These are phyloP conservation scores for Lachancea nothofagi DNA, from an alignment of 805 yeast genomes.

Conservation along the genomic window DNA sequence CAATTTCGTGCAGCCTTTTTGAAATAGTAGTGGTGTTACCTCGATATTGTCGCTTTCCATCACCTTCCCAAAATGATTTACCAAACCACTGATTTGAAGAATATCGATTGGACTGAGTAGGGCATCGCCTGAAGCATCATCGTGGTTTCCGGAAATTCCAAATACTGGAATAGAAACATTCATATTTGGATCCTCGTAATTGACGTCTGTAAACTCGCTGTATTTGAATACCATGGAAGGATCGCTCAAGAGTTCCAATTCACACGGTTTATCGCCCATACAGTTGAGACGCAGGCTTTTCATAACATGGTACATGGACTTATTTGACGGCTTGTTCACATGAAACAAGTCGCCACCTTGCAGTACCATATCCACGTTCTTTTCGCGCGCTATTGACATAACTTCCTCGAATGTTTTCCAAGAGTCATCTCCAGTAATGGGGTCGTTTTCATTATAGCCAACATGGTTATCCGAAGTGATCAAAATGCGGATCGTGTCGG, in stretches of 20 bases:
- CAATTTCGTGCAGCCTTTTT: constrained; percentile 74
- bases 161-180: constrained; percentile 87
- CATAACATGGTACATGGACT: constrained; percentile 78
- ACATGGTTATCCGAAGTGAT: constrained; percentile 95
- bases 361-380: constrained; percentile 80
- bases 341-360: constrained; percentile 95
- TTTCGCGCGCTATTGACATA: constrained; percentile 58
- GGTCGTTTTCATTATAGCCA: constrained; percentile 86
- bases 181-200: constrained; percentile 85
- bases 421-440: constrained; percentile 84
- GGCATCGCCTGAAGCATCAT: constrained; percentile 88
- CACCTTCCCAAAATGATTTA: constrained; percentile 87
- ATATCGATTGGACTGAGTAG: constrained; percentile 82
- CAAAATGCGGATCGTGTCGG: constrained; percentile 67
- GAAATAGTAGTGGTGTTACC: constrained; percentile 70
- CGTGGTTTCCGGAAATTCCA: constrained; percentile 94
- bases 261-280: constrained; percentile 83
- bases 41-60: constrained; percentile 67
- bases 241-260: constrained; percentile 75
- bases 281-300: constrained; percentile 63
- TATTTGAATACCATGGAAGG: constrained; percentile 54
- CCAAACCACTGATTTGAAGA: constrained; percentile 69
- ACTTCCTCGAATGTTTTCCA: constrained; percentile 86
- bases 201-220: constrained; percentile 63
- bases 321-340: constrained; percentile 80